These are phyloP conservation scores for Agrostemma githago DNA, from an alignment of 148 eudicot species.

Conservation along the genomic window DNA sequence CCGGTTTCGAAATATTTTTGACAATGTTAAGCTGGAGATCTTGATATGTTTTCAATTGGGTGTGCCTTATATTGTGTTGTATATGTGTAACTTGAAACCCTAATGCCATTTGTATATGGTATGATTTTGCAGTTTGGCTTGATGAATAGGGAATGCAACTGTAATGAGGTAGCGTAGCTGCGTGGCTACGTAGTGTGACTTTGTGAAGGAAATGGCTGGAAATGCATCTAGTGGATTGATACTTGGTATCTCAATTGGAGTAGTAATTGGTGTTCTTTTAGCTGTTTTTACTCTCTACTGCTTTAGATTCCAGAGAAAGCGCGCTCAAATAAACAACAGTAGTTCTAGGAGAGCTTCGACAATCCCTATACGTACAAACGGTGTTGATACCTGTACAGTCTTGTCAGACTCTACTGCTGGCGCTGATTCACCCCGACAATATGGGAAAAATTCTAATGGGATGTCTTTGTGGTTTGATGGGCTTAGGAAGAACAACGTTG, in stretches of 20 bases:
- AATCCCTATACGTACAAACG: conserved; percentile 65
- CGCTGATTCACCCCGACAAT: conserved; percentile 64
- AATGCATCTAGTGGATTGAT: conserved; percentile 62
- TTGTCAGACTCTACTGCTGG: conserved; percentile 82
- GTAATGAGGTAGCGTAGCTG: neutral
- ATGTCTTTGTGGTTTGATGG: conserved; percentile 65
- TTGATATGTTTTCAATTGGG: neutral
- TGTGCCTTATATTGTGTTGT: neutral
- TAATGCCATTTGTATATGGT: neutral
- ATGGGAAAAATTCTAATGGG: conserved; percentile 31
- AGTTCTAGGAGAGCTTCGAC: conserved; percentile 72
- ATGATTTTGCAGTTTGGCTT: conserved; percentile 21
- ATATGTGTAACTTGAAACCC: neutral
- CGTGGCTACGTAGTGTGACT: conserved; percentile 13
- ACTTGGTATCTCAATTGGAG: conserved; percentile 79
- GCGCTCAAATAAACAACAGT: conserved; percentile 56
- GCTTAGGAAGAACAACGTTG: conserved; percentile 53
- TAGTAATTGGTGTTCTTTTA: conserved; percentile 69
- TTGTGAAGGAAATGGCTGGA: conserved; percentile 44
- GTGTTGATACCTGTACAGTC: conserved; percentile 66
- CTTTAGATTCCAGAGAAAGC: conserved; percentile 61
- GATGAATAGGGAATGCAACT: conserved; percentile 28
- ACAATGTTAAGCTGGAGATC: neutral
- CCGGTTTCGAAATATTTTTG: neutral
- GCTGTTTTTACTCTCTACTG: conserved; percentile 62